These are phyloP conservation scores for Sphagnum contortum DNA, from an alignment of 225 moss, liverwort and hornwort genomes.

Conservation along the genomic window DNA sequence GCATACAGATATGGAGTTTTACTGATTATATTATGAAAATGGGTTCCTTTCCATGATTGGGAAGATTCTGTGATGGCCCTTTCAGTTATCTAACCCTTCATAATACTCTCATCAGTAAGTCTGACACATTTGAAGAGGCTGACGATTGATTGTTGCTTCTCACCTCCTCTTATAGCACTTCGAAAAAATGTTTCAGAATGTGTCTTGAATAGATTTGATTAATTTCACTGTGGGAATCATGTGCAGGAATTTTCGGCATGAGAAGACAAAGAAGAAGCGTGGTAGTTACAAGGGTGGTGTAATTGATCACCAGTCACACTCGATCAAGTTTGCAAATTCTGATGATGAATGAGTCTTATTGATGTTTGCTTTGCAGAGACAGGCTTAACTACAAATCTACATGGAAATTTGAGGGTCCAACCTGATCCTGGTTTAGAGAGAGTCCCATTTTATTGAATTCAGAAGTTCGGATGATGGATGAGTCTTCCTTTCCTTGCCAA, in stretches of 20 bases:
- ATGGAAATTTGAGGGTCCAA: too few relatives aligned
- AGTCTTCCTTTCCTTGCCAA: conserved; percentile 1
- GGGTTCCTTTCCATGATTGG: too few relatives aligned
- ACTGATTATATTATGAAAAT: neutral
- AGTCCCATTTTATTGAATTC: conserved; percentile 88
- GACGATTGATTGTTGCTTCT: neutral
- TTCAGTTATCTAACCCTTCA: too few relatives aligned
- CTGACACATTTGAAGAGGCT: too few relatives aligned
- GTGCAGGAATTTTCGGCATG: conserved; percentile 78
- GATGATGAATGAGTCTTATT: conserved; percentile 54
- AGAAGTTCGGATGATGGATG: conserved; percentile 71
- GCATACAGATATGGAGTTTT: too few relatives aligned
- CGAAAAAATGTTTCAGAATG: neutral
- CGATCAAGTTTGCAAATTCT: conserved; percentile 74
- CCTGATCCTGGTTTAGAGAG: too few relatives aligned
- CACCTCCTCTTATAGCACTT: too few relatives aligned
- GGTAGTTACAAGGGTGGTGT: conserved; percentile 84
- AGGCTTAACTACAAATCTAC: too few relatives aligned
- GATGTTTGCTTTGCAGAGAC: neutral
- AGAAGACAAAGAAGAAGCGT: conserved; percentile 95
- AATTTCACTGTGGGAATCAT: neutral
- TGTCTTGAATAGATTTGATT: too few relatives aligned
- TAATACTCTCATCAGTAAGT: too few relatives aligned
- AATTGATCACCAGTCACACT: conserved; percentile 80
- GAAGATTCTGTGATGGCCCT: too few relatives aligned